Conservation (phyloP, 2,329 filamentous ascomycete species). For the Colletotrichum musicola region DNA sequence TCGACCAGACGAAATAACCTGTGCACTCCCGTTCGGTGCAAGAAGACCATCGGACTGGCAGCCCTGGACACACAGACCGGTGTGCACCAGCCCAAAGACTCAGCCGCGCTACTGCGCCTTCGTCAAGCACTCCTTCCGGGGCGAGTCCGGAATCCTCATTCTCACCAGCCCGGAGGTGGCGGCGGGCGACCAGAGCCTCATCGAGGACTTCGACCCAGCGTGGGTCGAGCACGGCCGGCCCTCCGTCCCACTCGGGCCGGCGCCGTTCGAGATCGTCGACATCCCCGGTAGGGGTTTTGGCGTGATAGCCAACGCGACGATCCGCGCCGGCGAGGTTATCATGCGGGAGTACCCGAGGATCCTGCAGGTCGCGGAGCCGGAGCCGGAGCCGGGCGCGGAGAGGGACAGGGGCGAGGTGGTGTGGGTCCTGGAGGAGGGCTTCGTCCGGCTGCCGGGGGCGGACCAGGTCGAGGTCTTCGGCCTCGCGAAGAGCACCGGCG, state of each 20-base stretch:
- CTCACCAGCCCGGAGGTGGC: slow-evolving; percentile 34
- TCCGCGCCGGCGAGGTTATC: slow-evolving; percentile 47
- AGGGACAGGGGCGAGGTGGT: slow-evolving; percentile 41
- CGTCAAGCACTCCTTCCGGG: slow-evolving; percentile 34
- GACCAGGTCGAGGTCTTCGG: slow-evolving; percentile 42
- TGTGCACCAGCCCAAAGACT: slow-evolving; percentile 23
- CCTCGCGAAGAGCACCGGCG: slow-evolving; percentile 47
- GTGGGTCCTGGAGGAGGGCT: slow-evolving; percentile 45
- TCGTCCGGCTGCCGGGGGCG: slow-evolving; percentile 45
- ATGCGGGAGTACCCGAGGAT: slow-evolving; percentile 48
- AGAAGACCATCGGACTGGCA: not conserved
- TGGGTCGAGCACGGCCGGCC: not conserved
- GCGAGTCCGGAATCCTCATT: slow-evolving; percentile 25
- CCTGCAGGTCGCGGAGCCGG: slow-evolving; percentile 41
- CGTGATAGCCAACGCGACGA: slow-evolving; percentile 47
- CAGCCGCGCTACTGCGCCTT: slow-evolving; percentile 31
- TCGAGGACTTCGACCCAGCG: slow-evolving; percentile 22
- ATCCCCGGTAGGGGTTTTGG: slow-evolving; percentile 48
- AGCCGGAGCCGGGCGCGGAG: slow-evolving; percentile 39
- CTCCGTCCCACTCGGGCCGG: not conserved
- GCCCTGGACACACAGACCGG: slow-evolving; percentile 35
- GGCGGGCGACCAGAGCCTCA: slow-evolving; percentile 14
- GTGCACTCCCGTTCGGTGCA: not conserved
- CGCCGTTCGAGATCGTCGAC: slow-evolving; percentile 44
- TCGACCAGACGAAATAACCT: not conserved